Percentiles rank a stretch among this genome's conserved stretches.
phyloP scores from a whole-genome alignment of 305 asterid genomes.

The Ajuga reptans region DNA sequence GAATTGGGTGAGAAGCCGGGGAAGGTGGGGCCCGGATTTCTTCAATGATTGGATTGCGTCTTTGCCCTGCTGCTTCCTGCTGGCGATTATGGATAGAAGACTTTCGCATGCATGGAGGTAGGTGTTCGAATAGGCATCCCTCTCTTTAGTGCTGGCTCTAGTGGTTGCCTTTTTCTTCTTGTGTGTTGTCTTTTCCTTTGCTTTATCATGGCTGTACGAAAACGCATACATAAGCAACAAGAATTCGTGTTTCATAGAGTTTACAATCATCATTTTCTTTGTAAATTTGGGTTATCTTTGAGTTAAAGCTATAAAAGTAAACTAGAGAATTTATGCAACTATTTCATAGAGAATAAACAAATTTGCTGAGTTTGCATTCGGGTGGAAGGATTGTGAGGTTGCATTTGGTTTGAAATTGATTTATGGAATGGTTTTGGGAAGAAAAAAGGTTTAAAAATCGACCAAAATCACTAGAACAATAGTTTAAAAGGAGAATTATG shows the following conservation, averaged over 20 bases:
- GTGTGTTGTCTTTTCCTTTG: constrained; percentile 37
- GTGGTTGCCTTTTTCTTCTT: constrained; percentile 45
- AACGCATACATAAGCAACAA: neutral
- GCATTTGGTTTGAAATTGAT: neutral
- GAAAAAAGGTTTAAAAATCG: neutral
- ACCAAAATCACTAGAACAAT: neutral
- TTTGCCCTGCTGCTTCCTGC: constrained; percentile 44
- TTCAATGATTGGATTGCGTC: constrained; percentile 51
- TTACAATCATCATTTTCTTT: no score
- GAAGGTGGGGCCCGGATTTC: constrained; percentile 67
- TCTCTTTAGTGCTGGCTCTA: constrained; percentile 33
- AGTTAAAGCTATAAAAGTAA: no score
- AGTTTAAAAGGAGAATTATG: neutral
- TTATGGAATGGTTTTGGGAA: neutral
- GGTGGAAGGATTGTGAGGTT: neutral
- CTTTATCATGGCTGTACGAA: constrained; percentile 41
- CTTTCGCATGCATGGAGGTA: constrained; percentile 70
- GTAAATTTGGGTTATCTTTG: no score
- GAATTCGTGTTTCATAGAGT: neutral
- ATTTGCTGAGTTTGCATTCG: no score
- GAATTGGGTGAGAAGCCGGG: constrained; percentile 55
- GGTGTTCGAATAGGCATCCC: constrained; percentile 45
- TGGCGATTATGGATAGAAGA: constrained; percentile 66
- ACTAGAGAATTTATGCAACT: no score
- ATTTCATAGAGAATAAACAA: no score